These are phyloP conservation scores for Amanita fuliginea DNA, from an alignment of 768 basidiomycete species.

Conservation along the genomic window DNA sequence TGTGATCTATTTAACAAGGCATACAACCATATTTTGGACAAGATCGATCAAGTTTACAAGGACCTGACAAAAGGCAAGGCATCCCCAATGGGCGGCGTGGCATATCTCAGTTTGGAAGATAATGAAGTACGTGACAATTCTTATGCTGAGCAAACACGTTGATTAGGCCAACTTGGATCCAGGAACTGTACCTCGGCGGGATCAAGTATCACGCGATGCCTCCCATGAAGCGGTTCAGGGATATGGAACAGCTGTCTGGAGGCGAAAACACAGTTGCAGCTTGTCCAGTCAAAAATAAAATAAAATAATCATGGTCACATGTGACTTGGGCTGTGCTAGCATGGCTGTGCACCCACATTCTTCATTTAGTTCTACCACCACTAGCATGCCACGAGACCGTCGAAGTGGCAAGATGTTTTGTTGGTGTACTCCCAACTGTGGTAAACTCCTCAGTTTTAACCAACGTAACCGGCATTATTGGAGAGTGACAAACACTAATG, in stretches of 20 bases:
- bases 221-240: slow-evolving; percentile 97
- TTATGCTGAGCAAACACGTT: not conserved
- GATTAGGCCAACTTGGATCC: not conserved
- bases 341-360: too few species aligned
- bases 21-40: slow-evolving; percentile 90
- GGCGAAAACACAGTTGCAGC: slow-evolving; percentile 99
- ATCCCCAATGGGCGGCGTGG: slow-evolving; percentile 90
- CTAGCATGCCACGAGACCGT: too few species aligned
- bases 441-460: too few species aligned
- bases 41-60: slow-evolving; percentile 94
- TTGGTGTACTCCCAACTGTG: too few species aligned
- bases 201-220: slow-evolving; percentile 99
- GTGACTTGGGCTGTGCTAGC: too few species aligned
- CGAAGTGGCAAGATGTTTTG: too few species aligned
- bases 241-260: slow-evolving; percentile 98
- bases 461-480: too few species aligned
- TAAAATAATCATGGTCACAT: too few species aligned
- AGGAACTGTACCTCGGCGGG: slow-evolving; percentile 32
- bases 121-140: slow-evolving; percentile 56
- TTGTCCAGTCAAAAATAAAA: too few species aligned
- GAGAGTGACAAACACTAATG: too few species aligned
- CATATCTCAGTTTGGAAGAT: slow-evolving; percentile 93
- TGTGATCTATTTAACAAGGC: slow-evolving; percentile 90
- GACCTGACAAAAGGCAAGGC: slow-evolving; percentile 94
- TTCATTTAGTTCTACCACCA: too few species aligned